Evolutionary conservation across 306 rosid species (phyloP), one percentile per base, ranked within the genome.

Genomic region (Vigna angularis): DNA sequence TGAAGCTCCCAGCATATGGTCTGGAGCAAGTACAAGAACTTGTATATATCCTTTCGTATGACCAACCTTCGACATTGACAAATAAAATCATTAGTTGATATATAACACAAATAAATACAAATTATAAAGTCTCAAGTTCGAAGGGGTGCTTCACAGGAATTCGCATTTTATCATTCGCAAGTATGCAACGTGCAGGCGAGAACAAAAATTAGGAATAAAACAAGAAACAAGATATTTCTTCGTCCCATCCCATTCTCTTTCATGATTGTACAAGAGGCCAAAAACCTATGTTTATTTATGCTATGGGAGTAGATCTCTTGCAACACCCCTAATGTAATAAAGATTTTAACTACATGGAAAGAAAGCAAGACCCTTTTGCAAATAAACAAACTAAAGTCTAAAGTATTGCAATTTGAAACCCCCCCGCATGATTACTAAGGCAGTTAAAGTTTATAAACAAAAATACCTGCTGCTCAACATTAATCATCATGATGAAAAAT

Each of bases 1-100:
- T 83, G 96, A 91, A 78, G 93, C 86, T 79, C 99, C 99, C 67
- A 95, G 88, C 91, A 93, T 85, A 49, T 72, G n/a, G 52, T 89
- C 94, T 20, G 90, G 89, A 70, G 83, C 97, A 79, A 77, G 70
- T 74, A 93, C 90, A 18, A 95, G 97, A 73, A 93, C 99, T 84
- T 95, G 99, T 64, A 95, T 81, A 53, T 92, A 95, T 73, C 98
- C 98, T 89, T 93, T 95, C 78, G 98, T 92, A 81, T 95, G 99
- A 53, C 99, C 99, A 86, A 95, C 99, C 98, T 94, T 30, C 52
- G 61, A 61, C 53, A 89, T 73, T 63, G 47, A 83, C 66, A 56
- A 72, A 81, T 32, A 79, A 75, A 73, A 51, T 9, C 76, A 69
- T 67, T 61, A 77, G 81, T 50, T 64, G 72, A 68, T 28, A 76